Evolutionary conservation across 192 early-diverging fungal genomes (phyloP).

Genomic region (Coemansia sp.): DNA sequence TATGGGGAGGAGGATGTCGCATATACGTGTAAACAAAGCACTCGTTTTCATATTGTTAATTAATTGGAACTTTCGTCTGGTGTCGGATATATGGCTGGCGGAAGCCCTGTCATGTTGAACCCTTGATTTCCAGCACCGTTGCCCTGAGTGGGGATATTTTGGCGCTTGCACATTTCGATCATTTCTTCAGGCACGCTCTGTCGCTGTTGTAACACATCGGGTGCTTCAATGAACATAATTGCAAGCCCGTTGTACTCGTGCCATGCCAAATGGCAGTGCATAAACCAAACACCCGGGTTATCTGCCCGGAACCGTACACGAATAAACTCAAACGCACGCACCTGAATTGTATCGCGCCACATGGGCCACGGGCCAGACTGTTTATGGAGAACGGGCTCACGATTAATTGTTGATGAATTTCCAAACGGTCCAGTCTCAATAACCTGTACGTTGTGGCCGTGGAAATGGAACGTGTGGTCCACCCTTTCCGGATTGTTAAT

Average conservation of each 20-base stretch:
- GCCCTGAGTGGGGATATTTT: conserved; percentile 57
- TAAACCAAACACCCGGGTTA: conserved; percentile 53
- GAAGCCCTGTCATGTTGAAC: conserved; percentile 61
- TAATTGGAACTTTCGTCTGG: too few species aligned
- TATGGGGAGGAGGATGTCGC: too few species aligned
- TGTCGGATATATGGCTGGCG: background rate
- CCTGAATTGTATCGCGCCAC: conserved; percentile 67
- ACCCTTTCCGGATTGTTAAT: conserved; percentile 58
- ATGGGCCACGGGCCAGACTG: conserved; percentile 14
- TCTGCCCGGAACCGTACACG: conserved; percentile 67
- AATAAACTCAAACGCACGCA: conserved; percentile 60
- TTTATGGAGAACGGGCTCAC: background rate
- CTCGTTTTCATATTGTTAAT: too few species aligned
- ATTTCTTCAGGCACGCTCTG: conserved; percentile 38
- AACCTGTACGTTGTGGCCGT: too few species aligned
- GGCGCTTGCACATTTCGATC: conserved; percentile 59
- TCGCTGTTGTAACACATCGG: conserved; percentile 51
- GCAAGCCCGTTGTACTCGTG: conserved; percentile 69
- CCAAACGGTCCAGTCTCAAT: too few species aligned
- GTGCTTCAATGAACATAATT: conserved; percentile 67
- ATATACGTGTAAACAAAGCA: too few species aligned
- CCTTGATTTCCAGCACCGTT: conserved; percentile 73
- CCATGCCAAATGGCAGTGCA: conserved; percentile 74
- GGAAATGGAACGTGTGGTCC: too few species aligned
- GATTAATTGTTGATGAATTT: conserved; percentile 58